phyloP scores from a whole-genome alignment of 192 early-diverging fungal species.

The Jimgerdemannia lactiflua region DNA sequence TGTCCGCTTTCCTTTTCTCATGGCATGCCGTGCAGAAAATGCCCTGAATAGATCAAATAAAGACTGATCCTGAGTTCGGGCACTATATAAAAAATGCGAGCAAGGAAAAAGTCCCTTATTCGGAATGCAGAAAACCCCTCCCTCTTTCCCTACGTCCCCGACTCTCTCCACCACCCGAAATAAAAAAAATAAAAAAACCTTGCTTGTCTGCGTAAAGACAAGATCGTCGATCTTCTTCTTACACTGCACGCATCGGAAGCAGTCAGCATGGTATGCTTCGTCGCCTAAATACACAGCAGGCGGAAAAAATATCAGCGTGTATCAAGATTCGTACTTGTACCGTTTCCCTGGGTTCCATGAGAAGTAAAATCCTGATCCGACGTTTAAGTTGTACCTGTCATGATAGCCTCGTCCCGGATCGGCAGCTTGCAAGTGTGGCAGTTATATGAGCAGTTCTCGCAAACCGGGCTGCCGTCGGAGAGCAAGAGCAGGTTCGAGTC shows the following conservation, averaged over 20 bases:
- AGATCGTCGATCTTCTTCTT: constrained; percentile 71
- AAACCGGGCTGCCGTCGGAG: constrained; percentile 80
- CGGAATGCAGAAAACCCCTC: too few species aligned
- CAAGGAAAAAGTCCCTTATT: too few species aligned
- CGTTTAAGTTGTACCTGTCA: constrained; percentile 55
- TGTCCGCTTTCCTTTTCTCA: constrained; percentile 61
- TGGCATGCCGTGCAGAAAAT: constrained; percentile 76
- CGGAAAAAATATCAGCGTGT: constrained; percentile 5
- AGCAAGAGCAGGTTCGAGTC: constrained; percentile 74
- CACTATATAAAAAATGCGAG: constrained; percentile 1
- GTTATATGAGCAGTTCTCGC: constrained; percentile 77
- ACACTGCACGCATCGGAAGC: constrained; percentile 76
- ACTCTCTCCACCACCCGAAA: too few species aligned
- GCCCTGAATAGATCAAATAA: constrained; percentile 41
- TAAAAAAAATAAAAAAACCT: too few species aligned
- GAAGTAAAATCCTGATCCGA: background rate
- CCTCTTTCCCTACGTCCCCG: background rate
- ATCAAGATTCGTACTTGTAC: too few species aligned
- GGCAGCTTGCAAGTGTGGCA: constrained; percentile 70
- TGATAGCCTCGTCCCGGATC: constrained; percentile 82
- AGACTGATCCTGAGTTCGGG: background rate
- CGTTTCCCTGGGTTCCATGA: too few species aligned
- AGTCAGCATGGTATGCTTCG: constrained; percentile 78
- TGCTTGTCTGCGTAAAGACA: constrained; percentile 77
- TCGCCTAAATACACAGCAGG: constrained; percentile 46